Evolutionary conservation across 2,329 filamentous ascomycete genomes (phyloP), one percentile per base, ranked within the genome.

Genomic region (Pseudopithomyces maydicus): DNA sequence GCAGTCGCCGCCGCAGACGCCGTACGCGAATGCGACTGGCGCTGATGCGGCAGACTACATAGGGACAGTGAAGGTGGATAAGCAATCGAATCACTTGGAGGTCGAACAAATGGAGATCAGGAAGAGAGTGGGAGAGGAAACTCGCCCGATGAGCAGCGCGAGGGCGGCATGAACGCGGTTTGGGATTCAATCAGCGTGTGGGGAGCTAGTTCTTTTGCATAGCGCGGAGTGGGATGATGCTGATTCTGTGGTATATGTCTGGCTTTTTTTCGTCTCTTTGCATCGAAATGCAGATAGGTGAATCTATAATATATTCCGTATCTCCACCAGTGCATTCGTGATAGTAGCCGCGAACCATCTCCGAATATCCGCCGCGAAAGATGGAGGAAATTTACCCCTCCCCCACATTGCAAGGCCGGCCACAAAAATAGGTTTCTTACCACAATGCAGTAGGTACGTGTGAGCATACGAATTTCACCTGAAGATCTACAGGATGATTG

Each of bases 41-140:
- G 45, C 45, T 14, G 50, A 59, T 22, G 62, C 54, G 2, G 51
- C 60, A 47, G 67, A 72, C 36, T 73, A 69, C 35, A 54, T 70
- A 1, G 59, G 55, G 7, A 53, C 58, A 12, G 57, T 72, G 8
- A 56, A 59, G 36, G 42, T 69, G 14, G 64, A 67, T 48, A 66
- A 65, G 61, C 64, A 38, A 5, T 62, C 60, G 15, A 63, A 58
- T 17, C 68, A 71, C 62, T 48, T 74, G 35, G 67, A 72, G 52
- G 66, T 74, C 1, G 59, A 64, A 55, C 59, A 66, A 42, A 62
- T 59, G 38, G 70, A 73, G 58, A 57, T 74, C 1, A 60, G 66
- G 54, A 72, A 46, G 33, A 50, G 55, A 22, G 23, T 41, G 35
- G 55, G 38, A 2, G 48, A 51, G 11, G 48, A 51, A 17, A 50